These are phyloP conservation scores for Coriaria nepalensis DNA, from an alignment of 306 rosid species.

Conservation along the genomic window DNA sequence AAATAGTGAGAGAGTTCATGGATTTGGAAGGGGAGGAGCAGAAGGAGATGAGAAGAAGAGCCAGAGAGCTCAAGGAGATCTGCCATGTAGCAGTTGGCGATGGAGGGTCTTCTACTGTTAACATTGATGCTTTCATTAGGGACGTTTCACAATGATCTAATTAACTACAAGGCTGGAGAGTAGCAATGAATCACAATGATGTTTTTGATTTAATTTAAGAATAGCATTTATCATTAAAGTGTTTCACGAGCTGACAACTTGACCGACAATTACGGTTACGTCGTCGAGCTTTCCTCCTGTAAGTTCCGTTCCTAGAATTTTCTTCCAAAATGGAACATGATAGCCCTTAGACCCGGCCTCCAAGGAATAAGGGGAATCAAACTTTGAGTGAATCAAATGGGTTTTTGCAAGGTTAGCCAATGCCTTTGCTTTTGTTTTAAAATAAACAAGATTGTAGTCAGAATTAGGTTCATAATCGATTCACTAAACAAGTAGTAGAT, in stretches of 20 bases:
- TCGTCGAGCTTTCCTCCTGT: constrained; percentile 91
- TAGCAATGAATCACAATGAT: too few species aligned
- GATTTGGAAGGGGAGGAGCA: constrained; percentile 18
- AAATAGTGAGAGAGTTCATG: constrained; percentile 23
- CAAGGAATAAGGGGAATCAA: constrained; percentile 77
- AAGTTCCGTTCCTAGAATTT: constrained; percentile 79
- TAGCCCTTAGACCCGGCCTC: constrained; percentile 82
- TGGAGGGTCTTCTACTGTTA: constrained; percentile 25
- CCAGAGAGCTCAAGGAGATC: constrained; percentile 5
- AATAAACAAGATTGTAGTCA: constrained; percentile 10
- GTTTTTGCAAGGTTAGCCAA: constrained; percentile 72
- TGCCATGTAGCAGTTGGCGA: constrained; percentile 13
- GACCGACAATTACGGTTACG: constrained; percentile 65
- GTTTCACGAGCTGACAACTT: constrained; percentile 51
- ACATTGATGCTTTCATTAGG: constrained; percentile 27
- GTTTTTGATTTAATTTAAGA: too few species aligned
- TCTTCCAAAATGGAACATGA: constrained; percentile 84
- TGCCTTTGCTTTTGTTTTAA: constrained; percentile 72
- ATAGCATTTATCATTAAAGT: too few species aligned
- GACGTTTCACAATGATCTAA: constrained; percentile 14
- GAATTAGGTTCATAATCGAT: constrained; percentile 13
- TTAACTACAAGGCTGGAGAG: too few species aligned
- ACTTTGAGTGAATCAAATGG: constrained; percentile 62
- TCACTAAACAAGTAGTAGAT: constrained; percentile 1
- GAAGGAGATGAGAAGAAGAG: constrained; percentile 21